These are phyloP conservation scores for Petrea volubilis DNA, from an alignment of 257 asterid species.

Conservation along the genomic window DNA sequence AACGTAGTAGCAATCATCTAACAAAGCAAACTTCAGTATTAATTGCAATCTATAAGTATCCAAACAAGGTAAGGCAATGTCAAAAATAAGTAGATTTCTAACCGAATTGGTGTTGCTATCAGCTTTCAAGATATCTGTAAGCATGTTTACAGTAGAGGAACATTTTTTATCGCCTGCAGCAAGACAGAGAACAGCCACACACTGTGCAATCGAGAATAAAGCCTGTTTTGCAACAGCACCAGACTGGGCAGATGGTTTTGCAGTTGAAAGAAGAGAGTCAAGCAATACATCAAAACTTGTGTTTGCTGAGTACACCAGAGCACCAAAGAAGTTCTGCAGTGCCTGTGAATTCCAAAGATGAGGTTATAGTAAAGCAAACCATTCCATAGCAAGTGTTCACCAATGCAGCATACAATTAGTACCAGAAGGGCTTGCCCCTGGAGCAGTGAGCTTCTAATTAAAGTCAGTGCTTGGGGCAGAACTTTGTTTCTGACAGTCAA, in stretches of 20 bases:
- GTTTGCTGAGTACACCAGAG: slow-evolving; percentile 85
- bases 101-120: slow-evolving; percentile 85
- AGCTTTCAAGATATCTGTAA: slow-evolving; percentile 81
- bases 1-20: neutral
- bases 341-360: slow-evolving; percentile 62
- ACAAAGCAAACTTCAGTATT: slow-evolving; percentile 3
- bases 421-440: slow-evolving; percentile 99
- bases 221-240: slow-evolving; percentile 98
- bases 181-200: slow-evolving; percentile 98
- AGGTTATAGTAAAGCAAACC: slow-evolving; percentile 23
- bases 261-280: slow-evolving; percentile 94
- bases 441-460: slow-evolving; percentile 85
- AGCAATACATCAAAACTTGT: slow-evolving; percentile 92
- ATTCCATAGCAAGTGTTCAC: slow-evolving; percentile 20
- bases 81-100: slow-evolving; percentile 22
- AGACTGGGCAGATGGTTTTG: slow-evolving; percentile 79
- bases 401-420: slow-evolving; percentile 26
- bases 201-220: slow-evolving; percentile 87
- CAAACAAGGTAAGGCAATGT: slow-evolving; percentile 8
- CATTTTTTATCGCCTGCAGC: slow-evolving; percentile 85
- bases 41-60: neutral
- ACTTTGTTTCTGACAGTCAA: slow-evolving; percentile 89
- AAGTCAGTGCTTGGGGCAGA: slow-evolving; percentile 89
- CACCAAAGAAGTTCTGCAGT: slow-evolving; percentile 80
- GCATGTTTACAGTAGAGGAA: slow-evolving; percentile 88